Evolutionary conservation across 345 rosid genomes (phyloP).

Genomic region (Aquilaria sinensis): DNA sequence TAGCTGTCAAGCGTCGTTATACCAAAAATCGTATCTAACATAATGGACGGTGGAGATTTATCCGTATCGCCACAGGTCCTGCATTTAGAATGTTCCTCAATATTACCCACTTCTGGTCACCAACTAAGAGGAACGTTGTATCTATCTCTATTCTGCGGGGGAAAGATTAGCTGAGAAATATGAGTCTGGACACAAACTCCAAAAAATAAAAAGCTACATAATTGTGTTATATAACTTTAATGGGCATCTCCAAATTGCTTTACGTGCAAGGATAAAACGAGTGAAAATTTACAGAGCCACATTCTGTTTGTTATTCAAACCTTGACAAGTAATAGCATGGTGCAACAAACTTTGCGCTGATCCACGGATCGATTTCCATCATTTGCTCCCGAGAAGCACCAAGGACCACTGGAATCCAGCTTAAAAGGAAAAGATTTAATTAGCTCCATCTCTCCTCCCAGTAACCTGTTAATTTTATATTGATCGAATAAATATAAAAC

Average conservation of each 20-base stretch:
- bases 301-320: too few species aligned
- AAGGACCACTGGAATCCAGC: slow-evolving; percentile 73
- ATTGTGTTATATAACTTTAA: too few species aligned
- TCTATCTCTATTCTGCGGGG: slow-evolving; percentile 75
- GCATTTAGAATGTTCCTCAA: slow-evolving; percentile 32
- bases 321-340: slow-evolving; percentile 62
- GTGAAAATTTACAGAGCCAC: too few species aligned
- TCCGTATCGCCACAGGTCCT: too few species aligned
- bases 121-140: slow-evolving; percentile 69
- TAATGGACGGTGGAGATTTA: too few species aligned
- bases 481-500: too few species aligned
- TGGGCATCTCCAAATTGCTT: not conserved
- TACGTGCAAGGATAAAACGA: too few species aligned
- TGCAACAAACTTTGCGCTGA: slow-evolving; percentile 77
- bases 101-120: slow-evolving; percentile 85
- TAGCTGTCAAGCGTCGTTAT: too few species aligned
- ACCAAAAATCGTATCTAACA: too few species aligned
- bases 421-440: slow-evolving; percentile 65
- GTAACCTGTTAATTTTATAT: slow-evolving; percentile 50
- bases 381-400: slow-evolving; percentile 89
- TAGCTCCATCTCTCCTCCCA: slow-evolving; percentile 98
- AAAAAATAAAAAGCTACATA: not conserved
- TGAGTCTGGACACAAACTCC: not conserved
- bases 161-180: slow-evolving; percentile 1
- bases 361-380: slow-evolving; percentile 64